Evolutionary conservation across 768 basidiomycete genomes (phyloP).

Genomic region (Leucocoprinus sp.): DNA sequence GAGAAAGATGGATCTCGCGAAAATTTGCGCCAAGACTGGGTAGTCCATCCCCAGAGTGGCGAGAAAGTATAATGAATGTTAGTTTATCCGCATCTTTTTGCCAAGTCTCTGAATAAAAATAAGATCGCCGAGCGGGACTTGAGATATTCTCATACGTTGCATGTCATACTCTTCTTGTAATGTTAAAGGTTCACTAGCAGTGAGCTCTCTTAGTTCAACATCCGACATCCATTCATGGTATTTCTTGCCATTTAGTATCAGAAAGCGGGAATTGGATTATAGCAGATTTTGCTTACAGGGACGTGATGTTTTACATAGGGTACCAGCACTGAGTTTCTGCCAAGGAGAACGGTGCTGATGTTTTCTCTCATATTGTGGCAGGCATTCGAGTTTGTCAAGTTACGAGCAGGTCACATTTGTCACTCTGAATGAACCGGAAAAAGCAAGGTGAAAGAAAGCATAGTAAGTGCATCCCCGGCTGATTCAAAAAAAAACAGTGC

Average conservation of each 20-base stretch:
- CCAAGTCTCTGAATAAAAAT: conserved; percentile 60
- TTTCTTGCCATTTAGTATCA: conserved; percentile 33
- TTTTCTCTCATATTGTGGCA: conserved; percentile 52
- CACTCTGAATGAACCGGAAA: no score
- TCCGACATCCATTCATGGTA: conserved; percentile 89
- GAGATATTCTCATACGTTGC: conserved; percentile 52
- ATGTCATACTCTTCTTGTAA: conserved; percentile 81
- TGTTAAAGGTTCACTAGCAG: conserved; percentile 78
- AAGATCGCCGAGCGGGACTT: background rate
- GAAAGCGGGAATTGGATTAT: background rate
- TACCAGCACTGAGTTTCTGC: conserved; percentile 62
- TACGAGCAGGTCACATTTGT: no score
- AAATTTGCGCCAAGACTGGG: background rate
- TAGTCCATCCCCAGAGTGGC: conserved; percentile 15
- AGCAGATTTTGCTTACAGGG: conserved; percentile 25
- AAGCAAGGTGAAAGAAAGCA: no score
- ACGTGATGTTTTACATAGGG: conserved; percentile 66
- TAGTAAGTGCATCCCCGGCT: no score
- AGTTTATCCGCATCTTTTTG: conserved; percentile 81
- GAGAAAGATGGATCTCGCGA: conserved; percentile 12
- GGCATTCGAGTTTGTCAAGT: background rate
- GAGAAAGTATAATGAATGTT: conserved; percentile 81
- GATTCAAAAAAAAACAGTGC: no score
- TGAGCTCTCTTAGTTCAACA: conserved; percentile 61
- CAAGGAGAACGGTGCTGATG: conserved; percentile 55